These are phyloP conservation scores for Clonostachys byssicola DNA, from an alignment of 2,329 filamentous ascomycete genomes.

Conservation along the genomic window DNA sequence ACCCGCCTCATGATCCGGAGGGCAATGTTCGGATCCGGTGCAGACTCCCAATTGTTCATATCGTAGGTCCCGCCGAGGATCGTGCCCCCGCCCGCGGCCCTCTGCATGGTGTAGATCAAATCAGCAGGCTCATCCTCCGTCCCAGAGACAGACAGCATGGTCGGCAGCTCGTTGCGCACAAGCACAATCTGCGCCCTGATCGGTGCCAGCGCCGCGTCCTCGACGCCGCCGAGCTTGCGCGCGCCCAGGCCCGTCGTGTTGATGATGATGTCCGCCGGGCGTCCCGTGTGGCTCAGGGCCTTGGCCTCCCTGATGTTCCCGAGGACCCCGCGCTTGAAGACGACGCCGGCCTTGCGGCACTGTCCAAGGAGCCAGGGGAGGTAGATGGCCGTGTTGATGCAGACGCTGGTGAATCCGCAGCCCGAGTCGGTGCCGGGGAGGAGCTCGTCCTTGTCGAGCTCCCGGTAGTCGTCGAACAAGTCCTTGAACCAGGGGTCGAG, in stretches of 20 bases:
- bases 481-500: slow-evolving; percentile 71
- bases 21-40: slow-evolving; percentile 76
- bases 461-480: slow-evolving; percentile 66
- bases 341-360: slow-evolving; percentile 69
- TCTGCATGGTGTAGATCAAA: slow-evolving; percentile 75
- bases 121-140: slow-evolving; percentile 72
- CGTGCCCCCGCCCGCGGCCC: slow-evolving; percentile 76
- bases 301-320: slow-evolving; percentile 70
- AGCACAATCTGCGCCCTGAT: slow-evolving; percentile 80
- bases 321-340: slow-evolving; percentile 59
- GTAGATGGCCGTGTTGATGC: slow-evolving; percentile 88
- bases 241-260: slow-evolving; percentile 84
- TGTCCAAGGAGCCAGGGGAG: slow-evolving; percentile 81
- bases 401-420: slow-evolving; percentile 76
- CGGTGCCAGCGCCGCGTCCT: slow-evolving; percentile 69
- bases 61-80: slow-evolving; percentile 85
- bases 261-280: slow-evolving; percentile 69
- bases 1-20: slow-evolving; percentile 79
- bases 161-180: slow-evolving; percentile 71
- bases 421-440: slow-evolving; percentile 65
- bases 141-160: slow-evolving; percentile 68
- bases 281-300: slow-evolving; percentile 43
- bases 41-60: slow-evolving; percentile 72
- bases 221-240: slow-evolving; percentile 73
- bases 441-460: slow-evolving; percentile 54